Evolutionary conservation across 345 rosid genomes (phyloP).

Genomic region (Syzygium grande): DNA sequence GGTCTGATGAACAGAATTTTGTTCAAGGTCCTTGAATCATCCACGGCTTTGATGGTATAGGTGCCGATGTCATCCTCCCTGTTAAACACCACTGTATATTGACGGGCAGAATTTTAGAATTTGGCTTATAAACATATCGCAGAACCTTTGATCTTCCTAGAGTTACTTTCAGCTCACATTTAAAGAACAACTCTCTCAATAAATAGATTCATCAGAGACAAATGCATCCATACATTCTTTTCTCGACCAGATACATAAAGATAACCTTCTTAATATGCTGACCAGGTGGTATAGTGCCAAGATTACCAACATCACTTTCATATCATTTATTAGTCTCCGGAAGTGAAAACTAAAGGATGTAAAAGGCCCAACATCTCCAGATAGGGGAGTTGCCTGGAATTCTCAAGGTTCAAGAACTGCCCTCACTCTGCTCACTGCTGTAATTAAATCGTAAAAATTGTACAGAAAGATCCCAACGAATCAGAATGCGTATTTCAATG

Average conservation of each 20-base stretch:
- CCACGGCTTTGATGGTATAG: slow-evolving; percentile 3
- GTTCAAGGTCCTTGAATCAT: slow-evolving; percentile 8
- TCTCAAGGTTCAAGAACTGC: background rate
- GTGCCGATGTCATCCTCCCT: slow-evolving; percentile 3
- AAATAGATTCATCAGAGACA: background rate
- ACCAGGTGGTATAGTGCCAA: background rate
- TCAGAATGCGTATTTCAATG: background rate
- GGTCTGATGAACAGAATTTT: slow-evolving; percentile 3
- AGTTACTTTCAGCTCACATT: background rate
- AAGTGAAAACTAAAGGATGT: background rate
- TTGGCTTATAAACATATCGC: background rate
- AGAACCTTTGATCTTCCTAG: background rate
- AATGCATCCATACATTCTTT: background rate
- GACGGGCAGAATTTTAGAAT: background rate
- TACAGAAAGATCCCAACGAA: background rate
- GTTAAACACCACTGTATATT: background rate
- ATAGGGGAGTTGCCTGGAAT: background rate
- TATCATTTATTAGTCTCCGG: background rate
- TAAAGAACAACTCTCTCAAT: background rate
- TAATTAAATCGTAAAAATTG: background rate
- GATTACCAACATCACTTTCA: background rate
- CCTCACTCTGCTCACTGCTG: background rate
- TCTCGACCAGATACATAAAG: background rate
- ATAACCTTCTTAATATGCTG: background rate
- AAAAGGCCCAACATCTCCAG: background rate